Base-by-base conservation (phyloP, 176 grass and related monocot genomes). In the Hsuehochloa calcarea region DNA sequence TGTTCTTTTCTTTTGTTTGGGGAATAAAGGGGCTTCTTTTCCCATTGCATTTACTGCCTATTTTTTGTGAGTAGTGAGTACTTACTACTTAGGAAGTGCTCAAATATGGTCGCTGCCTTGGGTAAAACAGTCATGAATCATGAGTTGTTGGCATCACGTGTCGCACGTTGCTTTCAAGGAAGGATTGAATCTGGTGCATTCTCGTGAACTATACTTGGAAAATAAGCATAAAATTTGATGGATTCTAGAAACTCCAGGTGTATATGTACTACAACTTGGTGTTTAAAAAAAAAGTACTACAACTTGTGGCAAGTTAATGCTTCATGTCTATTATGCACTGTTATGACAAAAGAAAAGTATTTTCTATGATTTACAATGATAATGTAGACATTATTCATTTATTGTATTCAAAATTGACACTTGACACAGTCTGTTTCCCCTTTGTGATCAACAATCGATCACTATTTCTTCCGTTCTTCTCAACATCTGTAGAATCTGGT, bases 211-310 rank as follows among this genome's bases (percentile, higher is more conserved):
- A 10, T 45, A 62, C 13, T 79, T 46, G 75, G 41, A 79, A 38
- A 71, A 70, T 45, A 70, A 78, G 39, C 20, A 49, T 85, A 85
- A 70, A 51, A 85, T 7, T 39, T 38, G 31, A 5, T 47, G 26
- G 8, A 22, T 37, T 85, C 84, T 62, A 70, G 74, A 85, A 61
- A 65, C 46, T 70, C 22, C 29, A 61, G 63, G 73, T 77, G 17
- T 54, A 49, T 49, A 14, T 13, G 46, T 49, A 4, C 12, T 49
- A 34, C 31, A 34, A 34, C 31, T 34, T 34, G 31, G 1, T 3
- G 31, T 34, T 34, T 34, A 1, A 34, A 34, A 34, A 34, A 34
- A 34, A 34, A 34, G 2, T 2, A 34, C 31, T 34, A 19, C 51
- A 19, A 20, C 51, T 54, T 20, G 51, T 52, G 23, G 73, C 63